Evolutionary conservation across 495 filamentous ascomycete genomes (phyloP), one percentile per base, ranked within the genome.

Genomic region (Penicillium arizonense): DNA sequence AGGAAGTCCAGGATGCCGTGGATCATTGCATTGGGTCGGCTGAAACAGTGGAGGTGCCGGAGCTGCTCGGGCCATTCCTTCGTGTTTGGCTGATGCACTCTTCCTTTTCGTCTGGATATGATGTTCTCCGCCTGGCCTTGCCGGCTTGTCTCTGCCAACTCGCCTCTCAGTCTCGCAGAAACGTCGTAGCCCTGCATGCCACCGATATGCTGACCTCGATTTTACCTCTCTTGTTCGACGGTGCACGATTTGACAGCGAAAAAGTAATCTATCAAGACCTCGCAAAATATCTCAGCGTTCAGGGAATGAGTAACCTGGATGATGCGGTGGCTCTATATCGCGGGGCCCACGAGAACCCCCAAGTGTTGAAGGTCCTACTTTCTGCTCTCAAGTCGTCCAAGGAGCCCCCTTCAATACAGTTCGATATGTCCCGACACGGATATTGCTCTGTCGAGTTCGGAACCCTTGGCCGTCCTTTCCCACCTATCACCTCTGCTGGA

Each of bases 381-480:
- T 74, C 81, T 52, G 84, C 85, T 47, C 80, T 95, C 49, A 82
- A 86, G 59, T 74, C 76, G 42, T 90, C 91, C 43, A 82, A 84
- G 50, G 78, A 81, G 16, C 90, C 94, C 28, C 80, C 92, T 3
- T 90, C 88, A 59, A 86, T 98, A 61, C 90, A 97, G 61, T 97
- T 98, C 69, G 94, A 98, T 72, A 76, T 97, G 44, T 94, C 90
- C 4, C 72, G 88, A 20, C 78, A 94, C 71, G 94, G 94, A 5
- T 95, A 86, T 69, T 85, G 87, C 11, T 96, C 94, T 0, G 80
- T 97, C 59, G 94, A 97, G 61, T 77, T 97, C 23, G 83, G 90
- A 14, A 90, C 84, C 11, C 72, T 97, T 39, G 89, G 89, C 10
- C 83, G 88, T 23, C 71, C 84, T 13, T 98, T 98, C 60, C 94